Evolutionary conservation across 352 stramenopile genomes (phyloP), one percentile per base, ranked within the genome.

Genomic region (Pythium phragmiticola): DNA sequence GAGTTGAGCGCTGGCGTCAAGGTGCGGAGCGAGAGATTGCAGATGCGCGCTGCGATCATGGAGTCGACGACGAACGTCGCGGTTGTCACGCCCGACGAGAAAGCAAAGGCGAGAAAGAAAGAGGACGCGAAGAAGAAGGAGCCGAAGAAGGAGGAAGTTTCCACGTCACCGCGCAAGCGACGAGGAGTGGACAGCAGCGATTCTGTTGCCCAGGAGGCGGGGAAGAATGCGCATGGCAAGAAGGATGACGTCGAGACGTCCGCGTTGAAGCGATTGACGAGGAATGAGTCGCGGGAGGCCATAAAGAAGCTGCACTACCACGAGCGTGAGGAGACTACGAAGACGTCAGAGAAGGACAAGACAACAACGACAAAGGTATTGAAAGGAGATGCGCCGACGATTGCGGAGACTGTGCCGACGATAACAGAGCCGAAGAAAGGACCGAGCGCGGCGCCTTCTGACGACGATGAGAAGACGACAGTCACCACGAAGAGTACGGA

Each of bases 11-110:
- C 2, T 16, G 17, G 34, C 14, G 1, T 60, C 34, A 60, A 60
- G 14, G 63, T 64, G 49, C 51, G 63, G 19, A 70, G 57, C 26
- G 63, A 70, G 63, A 56, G 63, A n/a, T 43, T 69, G n/a, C 63
- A 69, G 49, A 2, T 69, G 49, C 47, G 36, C 17, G 63, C 26
- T 8, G 63, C 49, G 19, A 28, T 69, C 37, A 47, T 53, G 11
- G 34, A 58, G 63, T 70, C 63, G 33, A 65, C 49, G 17, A 21
- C 28, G 0, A 46, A 2, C 30, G 39, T 39, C 4, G 46, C 9
- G 53, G 59, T 51, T 36, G 54, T 36, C 33, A 53, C 42, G 30
- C 33, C 39, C 0, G 41, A 48, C 41, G 49, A 59, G 19, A 52
- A 37, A 41, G 49, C 42, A 33, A 52, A 50, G 16, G 37, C 7